Evolutionary conservation across 176 grass and related monocot genomes (phyloP).

Genomic region (Rhynchospora breviuscula): DNA sequence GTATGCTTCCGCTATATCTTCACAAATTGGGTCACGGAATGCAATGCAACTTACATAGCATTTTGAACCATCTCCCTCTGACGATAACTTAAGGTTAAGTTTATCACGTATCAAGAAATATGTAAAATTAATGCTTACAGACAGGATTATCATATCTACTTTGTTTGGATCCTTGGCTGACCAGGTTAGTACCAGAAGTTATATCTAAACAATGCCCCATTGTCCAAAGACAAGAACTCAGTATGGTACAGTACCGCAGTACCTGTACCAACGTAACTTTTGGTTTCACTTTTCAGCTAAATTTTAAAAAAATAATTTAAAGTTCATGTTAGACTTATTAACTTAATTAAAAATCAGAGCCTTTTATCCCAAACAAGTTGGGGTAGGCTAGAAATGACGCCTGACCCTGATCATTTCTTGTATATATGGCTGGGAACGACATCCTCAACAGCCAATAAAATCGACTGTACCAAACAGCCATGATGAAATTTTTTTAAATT

Average conservation of each 20-base stretch:
- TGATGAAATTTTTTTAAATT: no score
- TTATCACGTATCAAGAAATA: not conserved
- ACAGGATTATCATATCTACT: not conserved
- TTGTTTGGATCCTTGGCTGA: not conserved
- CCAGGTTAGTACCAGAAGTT: not conserved
- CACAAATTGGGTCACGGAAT: slow-evolving; percentile 83
- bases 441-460: no score
- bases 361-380: no score
- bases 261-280: not conserved
- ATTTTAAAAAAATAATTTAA: not conserved
- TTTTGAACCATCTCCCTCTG: slow-evolving; percentile 99
- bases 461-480: no score
- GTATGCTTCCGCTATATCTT: slow-evolving; percentile 86
- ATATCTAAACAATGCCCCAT: not conserved
- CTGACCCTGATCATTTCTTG: no score
- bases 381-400: no score
- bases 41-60: slow-evolving; percentile 97
- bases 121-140: not conserved
- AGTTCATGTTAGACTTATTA: not conserved
- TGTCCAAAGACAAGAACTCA: not conserved
- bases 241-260: not conserved
- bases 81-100: slow-evolving; percentile 28
- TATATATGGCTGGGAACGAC: no score
- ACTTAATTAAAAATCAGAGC: no score
- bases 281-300: not conserved